phyloP scores from a whole-genome alignment of 257 asterid species.

The Plantago major region DNA sequence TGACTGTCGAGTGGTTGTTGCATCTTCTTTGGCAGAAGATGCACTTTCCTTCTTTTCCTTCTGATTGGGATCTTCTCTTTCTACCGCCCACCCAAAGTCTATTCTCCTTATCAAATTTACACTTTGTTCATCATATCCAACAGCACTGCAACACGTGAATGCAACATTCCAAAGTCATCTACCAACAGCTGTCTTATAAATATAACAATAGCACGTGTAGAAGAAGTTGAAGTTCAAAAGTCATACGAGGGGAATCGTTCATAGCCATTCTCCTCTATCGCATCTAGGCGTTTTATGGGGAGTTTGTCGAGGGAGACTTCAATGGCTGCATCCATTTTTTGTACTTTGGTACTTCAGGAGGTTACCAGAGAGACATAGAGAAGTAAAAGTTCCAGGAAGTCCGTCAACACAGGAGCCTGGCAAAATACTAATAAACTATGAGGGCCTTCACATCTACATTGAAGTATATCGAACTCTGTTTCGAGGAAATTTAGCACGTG shows the following conservation, averaged over 20 bases:
- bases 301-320: conserved; percentile 78
- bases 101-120: conserved; percentile 72
- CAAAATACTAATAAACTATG: too few relatives aligned
- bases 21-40: conserved; percentile 36
- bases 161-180: conserved; percentile 14
- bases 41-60: conserved; percentile 68
- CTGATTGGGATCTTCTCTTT: conserved; percentile 88
- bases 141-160: conserved; percentile 48
- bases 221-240: conserved; percentile 6
- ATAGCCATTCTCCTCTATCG: conserved; percentile 66
- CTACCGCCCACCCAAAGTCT: conserved; percentile 92
- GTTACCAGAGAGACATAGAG: too few relatives aligned
- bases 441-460: too few relatives aligned
- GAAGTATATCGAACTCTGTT: too few relatives aligned
- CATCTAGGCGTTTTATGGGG: conserved; percentile 73
- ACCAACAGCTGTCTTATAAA: background rate
- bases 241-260: conserved; percentile 76
- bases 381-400: too few relatives aligned
- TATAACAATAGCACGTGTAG: background rate
- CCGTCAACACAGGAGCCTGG: too few relatives aligned
- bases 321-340: conserved; percentile 53
- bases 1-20: conserved; percentile 51
- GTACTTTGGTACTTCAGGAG: too few relatives aligned
- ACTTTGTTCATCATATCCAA: conserved; percentile 75
- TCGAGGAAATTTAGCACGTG: too few relatives aligned